Evolutionary conservation across 208 protist species (phyloP), one percentile per base, ranked within the genome.

Genomic region (Leishmania amazonensis): DNA sequence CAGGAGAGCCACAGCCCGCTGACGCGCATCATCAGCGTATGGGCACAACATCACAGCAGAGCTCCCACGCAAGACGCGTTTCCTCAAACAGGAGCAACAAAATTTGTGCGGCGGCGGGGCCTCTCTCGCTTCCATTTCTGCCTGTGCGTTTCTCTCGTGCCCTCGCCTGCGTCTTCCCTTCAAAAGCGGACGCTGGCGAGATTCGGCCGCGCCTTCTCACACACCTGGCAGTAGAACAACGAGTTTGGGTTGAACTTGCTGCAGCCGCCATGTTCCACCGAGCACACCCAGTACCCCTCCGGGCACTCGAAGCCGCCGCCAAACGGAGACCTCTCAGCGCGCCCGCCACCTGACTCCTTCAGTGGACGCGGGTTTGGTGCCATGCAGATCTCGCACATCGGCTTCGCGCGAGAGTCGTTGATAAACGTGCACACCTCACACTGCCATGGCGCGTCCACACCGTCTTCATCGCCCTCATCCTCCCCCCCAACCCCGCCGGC

Each of bases 181-280:
- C 51, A 96, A 78, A 96, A 96, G 6, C 91, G 89, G 11, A 96
- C 80, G 31, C 82, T 87, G 17, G 94, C 89, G 28, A 97, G 75
- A 65, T 95, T 91, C 24, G 94, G 94, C 28, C 94, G 76, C 38
- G 89, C 94, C 84, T 93, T 92, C 75, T 97, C 91, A 80, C 94
- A 97, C 42, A 93, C 91, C 62, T 94, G 87, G 72, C 94, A 97
- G 88, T 97, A 97, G 76, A 96, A 97, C 17, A 94, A 79, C 0
- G 79, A 72, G 72, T 95, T 96, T 19, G 92, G 83, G 75, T 97
- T 97, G 81, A 95, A 96, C 87, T 94, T 95, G 78, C 88, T 94
- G 83, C 94, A 97, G n/a, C 94, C 94, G 54, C 94, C 94, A 60
- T 94, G 83, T 84, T 97, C 94, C 76, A 94, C 90, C 31, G 88